Evolutionary conservation across 2,329 filamentous ascomycete genomes (phyloP).

Genomic region (Monilinia fructicola): DNA sequence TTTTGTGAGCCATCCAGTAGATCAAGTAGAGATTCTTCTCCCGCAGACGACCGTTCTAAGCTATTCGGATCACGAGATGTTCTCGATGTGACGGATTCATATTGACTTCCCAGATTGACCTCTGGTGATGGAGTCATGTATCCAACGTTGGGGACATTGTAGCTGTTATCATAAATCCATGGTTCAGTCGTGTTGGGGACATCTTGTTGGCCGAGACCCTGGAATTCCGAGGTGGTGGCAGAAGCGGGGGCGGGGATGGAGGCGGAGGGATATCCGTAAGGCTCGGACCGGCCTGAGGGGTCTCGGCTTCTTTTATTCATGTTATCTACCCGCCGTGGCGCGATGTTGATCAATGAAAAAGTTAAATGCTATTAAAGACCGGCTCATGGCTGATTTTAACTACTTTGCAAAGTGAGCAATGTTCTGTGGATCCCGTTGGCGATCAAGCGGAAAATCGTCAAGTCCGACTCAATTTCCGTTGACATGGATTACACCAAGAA

Average conservation of each 20-base stretch:
- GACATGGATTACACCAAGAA: background rate
- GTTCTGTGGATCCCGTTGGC: conserved; percentile 5
- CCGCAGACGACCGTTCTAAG: conserved; percentile 11
- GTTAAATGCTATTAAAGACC: background rate
- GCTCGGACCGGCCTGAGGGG: background rate
- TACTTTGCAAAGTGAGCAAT: conserved; percentile 2
- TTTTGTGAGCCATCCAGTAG: conserved; percentile 9
- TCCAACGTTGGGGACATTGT: background rate
- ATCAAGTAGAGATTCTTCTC: conserved; percentile 16
- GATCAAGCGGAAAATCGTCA: conserved; percentile 4
- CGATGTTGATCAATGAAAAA: background rate
- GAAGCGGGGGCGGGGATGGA: conserved; percentile 12
- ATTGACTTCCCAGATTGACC: background rate
- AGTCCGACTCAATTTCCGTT: conserved; percentile 19
- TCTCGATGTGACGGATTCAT: background rate
- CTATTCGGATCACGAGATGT: conserved; percentile 13
- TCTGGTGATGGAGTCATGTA: background rate
- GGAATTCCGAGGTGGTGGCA: background rate
- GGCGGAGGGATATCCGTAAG: conserved; percentile 13
- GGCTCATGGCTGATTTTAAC: conserved; percentile 3
- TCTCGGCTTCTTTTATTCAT: conserved; percentile 13
- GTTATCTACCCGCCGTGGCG: background rate
- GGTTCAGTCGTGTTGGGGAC: conserved; percentile 9
- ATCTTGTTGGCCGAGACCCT: conserved; percentile 6
- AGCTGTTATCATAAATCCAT: conserved; percentile 10